Base-by-base conservation (phyloP, 2,329 filamentous ascomycete species). In the Orbilia brochopaga region DNA sequence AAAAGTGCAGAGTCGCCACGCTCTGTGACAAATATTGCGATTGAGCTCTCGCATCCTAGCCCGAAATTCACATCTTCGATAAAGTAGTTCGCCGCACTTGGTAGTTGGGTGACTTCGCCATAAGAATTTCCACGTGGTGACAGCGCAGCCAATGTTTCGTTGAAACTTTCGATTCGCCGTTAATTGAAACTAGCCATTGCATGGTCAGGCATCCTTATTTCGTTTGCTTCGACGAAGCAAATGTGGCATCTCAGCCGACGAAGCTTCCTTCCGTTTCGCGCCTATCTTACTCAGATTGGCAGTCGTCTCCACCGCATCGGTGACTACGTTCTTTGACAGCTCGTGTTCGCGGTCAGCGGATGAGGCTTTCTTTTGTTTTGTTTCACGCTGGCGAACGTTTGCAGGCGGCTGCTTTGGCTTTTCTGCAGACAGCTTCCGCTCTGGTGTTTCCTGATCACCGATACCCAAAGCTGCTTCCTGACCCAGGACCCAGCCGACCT, bases 401-500 rank as follows among this genome's bases (percentile, higher is more conserved):
- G 37, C 24, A 5, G 15, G 19, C 13, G 17, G 30, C 15, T 21
- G 23, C 27, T 44, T 27, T 24, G 19, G 4, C 3, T 51, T 21
- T 27, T 13, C 19, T 15, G 17, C 46, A 4, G 46, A 51, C 8
- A 19, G 6, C 23, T 11, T 51, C 19, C 19, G 11, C 21, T 21
- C 32, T 10, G 37, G 27, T 55, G 21, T 17, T 23, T 51, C 27
- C 19, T 27, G 24, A 15, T 52, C 23, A 10, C 35, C 23, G 21
- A 64, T 21, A 6, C 51, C 66, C 54, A 64, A 55, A 44, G 48
- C 50, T 42, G 59, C 59, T 46, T 70, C 59, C 37, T 64, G 59
- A 23, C 66, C 66, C 42, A 70, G 66, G 30, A 70, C 59, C 66
- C 66, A 70, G 21, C 66, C 66, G 35, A 70, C 66, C 55, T 70